These are phyloP conservation scores for Calonectria pseudoturangicola DNA, from an alignment of 2,329 filamentous ascomycete species.

Conservation along the genomic window DNA sequence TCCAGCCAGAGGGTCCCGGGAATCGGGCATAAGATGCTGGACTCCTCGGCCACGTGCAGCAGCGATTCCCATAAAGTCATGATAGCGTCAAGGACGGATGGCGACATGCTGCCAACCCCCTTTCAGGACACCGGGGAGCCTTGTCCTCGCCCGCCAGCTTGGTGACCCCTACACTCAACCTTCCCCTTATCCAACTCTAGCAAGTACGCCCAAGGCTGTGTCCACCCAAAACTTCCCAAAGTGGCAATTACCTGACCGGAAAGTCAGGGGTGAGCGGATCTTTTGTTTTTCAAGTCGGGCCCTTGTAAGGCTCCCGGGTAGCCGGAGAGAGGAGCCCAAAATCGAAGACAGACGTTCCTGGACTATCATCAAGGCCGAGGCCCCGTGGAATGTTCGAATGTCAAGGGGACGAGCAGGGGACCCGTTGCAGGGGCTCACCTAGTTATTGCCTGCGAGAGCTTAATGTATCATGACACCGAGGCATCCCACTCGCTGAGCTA, in stretches of 20 bases:
- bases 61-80: not conserved
- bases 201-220: slow-evolving; percentile 3
- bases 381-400: slow-evolving; percentile 5
- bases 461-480: slow-evolving; percentile 1
- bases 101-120: slow-evolving; percentile 1
- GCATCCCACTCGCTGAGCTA: not conserved
- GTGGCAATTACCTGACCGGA: not conserved
- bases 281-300: slow-evolving; percentile 16
- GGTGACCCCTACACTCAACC: slow-evolving; percentile 1
- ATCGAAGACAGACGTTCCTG: slow-evolving; percentile 7
- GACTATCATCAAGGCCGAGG: not conserved
- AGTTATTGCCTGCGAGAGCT: not conserved
- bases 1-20: not conserved
- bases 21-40: not conserved
- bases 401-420: not conserved
- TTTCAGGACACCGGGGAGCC: not conserved
- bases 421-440: not conserved
- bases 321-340: slow-evolving; percentile 10
- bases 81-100: not conserved
- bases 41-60: not conserved
- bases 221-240: slow-evolving; percentile 10
- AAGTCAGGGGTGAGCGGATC: slow-evolving; percentile 12
- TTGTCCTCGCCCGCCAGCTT: slow-evolving; percentile 11
- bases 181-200: slow-evolving; percentile 16
- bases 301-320: slow-evolving; percentile 25